phyloP scores from a whole-genome alignment of 2,329 filamentous ascomycete genomes.

The Ramularia endophylla region DNA sequence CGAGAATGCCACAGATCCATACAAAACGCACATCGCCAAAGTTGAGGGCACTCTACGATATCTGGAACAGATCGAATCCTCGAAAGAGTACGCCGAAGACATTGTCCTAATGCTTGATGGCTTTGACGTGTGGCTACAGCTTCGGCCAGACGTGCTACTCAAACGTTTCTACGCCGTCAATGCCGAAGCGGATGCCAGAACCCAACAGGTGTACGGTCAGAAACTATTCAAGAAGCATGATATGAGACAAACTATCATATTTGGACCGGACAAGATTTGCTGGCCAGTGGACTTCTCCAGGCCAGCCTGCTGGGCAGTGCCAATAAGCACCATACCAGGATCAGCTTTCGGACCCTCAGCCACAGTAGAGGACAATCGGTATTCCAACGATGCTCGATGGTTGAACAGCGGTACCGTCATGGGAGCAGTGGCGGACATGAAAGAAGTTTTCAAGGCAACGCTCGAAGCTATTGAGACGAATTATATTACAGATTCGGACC shows the following conservation, averaged over 20 bases:
- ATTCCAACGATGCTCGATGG: constrained; percentile 11
- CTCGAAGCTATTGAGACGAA: constrained; percentile 33
- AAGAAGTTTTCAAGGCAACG: constrained; percentile 31
- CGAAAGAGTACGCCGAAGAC: constrained; percentile 48
- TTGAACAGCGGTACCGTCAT: constrained; percentile 36
- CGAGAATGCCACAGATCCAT: constrained; percentile 23
- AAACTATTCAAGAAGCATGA: not conserved
- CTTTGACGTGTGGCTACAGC: constrained; percentile 59
- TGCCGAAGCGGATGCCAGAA: constrained; percentile 36
- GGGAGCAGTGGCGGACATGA: constrained; percentile 31
- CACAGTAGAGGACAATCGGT: constrained; percentile 40
- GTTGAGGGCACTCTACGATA: constrained; percentile 44
- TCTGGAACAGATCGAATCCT: constrained; percentile 30
- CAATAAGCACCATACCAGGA: constrained; percentile 18
- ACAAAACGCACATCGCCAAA: constrained; percentile 41
- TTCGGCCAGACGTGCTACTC: constrained; percentile 58
- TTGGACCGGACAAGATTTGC: constrained; percentile 28
- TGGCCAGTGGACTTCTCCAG: constrained; percentile 23
- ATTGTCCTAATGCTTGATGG: constrained; percentile 60
- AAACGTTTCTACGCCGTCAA: constrained; percentile 37
- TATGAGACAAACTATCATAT: constrained; percentile 24
- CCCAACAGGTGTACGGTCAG: constrained; percentile 33
- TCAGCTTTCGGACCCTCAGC: constrained; percentile 30
- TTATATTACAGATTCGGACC: constrained; percentile 30
- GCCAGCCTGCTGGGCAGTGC: constrained; percentile 26